Evolutionary conservation across 805 yeast species (phyloP), one percentile per base, ranked within the genome.

Genomic region (Wickerhamomyces silvicola): DNA sequence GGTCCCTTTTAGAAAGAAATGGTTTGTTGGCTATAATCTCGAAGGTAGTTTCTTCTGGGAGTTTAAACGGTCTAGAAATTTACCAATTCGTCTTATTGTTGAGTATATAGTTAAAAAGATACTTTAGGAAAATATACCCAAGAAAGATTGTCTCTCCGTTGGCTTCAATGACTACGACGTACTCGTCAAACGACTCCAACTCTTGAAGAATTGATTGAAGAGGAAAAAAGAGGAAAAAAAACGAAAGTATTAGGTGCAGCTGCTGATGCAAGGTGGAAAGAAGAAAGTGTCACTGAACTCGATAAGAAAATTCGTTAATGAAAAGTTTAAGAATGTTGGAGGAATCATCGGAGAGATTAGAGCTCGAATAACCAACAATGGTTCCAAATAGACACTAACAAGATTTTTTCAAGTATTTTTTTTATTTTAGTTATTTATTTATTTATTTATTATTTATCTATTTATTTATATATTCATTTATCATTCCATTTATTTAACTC

Each of bases 31-130:
- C 2, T 83, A 81, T 49, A 94, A 84, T 49, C 62, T 85, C n/a
- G 76, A 75, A 24, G 94, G 92, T 3, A 84, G 84, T 53, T 76
- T 90, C 2, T 84, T 79, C 59, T 84, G 94, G 94, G 95, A 84
- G 52, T 77, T 80, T 55, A 65, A 67, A 31, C 60, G 71, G 17
- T 76, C 73, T 38, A 66, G 69, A 45, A 49, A 52, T 32, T 64
- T 74, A 43, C 60, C 56, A 17, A 55, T 78, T 36, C 64, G 94
- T 30, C 56, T 94, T 27, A 73, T 80, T 33, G 67, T 78, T 33
- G 76, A 78, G 35, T 83, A 85, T 10, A 52, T 24, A 55, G 59
- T 23, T 62, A 64, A 27, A 63, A 65, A 34, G 51, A 64, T 5
- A 71, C 69, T 48, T 16, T 40, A 12, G 36, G 41, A 9, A 39